Evolutionary conservation across 169 alveolate genomes (phyloP), one percentile per base, ranked within the genome.

Genomic region (Plasmodium blacklocki): DNA sequence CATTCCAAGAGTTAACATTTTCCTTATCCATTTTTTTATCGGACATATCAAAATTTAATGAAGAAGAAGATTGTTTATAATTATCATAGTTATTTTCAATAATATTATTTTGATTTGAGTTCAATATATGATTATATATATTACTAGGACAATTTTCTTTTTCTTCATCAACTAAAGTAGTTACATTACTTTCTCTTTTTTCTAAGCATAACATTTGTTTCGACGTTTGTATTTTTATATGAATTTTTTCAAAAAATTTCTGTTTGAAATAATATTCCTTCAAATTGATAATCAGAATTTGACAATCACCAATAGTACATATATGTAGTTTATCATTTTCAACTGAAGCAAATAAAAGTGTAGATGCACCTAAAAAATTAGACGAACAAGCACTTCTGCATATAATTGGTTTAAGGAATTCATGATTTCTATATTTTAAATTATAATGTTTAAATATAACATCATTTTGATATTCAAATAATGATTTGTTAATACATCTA

Each of bases 381-480:
- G 91, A 52, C 4, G 91, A 83, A 26, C 91, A 83, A 19, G 91
- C 91, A 45, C 91, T 70, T 70, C 91, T 68, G 71, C 91, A 83
- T 11, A 83, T 62, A 56, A 83, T 58, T 15, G 91, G 86, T 70
- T 83, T 83, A 45, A 83, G 63, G 32, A 83, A 47, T 67, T 83
- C 86, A 47, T 70, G 74, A 15, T 43, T 12, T 56, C 58, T 67
- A 47, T 83, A 73, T 56, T 32, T 83, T 21, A 83, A 39, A 32
- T 63, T 71, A 73, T 83, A 63, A 0, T 70, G 71, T 18, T 83
- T 62, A 58, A 67, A 83, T 21, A 83, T 73, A 26, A 58, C 56
- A 15, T 63, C 49, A 59, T 83, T 83, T 71, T 83, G 74, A 26
- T 68, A 49, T 63, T 70, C 91, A 83, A 83, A 83, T 56, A 56